A percentile compares a stretch with the other conserved stretches of the same genome.
Evolutionary conservation across 23 red algal genomes (phyloP).

Genomic region (Gracilaria domingensis): DNA sequence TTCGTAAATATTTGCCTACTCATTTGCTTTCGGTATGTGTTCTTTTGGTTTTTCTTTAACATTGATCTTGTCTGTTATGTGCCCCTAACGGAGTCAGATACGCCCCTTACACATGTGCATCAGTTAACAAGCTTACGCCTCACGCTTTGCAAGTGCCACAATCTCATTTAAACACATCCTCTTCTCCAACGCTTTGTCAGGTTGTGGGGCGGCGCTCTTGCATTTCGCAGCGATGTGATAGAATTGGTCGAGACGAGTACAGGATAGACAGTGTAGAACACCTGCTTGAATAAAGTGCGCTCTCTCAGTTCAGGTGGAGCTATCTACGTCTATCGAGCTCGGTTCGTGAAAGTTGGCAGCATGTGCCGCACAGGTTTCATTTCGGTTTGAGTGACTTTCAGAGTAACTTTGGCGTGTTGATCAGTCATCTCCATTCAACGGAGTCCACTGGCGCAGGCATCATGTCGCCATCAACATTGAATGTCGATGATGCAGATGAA

Average conservation of each 20-base stretch:
- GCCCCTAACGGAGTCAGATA: not conserved
- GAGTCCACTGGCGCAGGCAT: too few relatives aligned
- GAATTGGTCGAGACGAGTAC: not conserved
- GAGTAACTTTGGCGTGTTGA: too few relatives aligned
- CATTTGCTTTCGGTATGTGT: not conserved
- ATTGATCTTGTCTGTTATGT: not conserved
- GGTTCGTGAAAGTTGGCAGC: not conserved
- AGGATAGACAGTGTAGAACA: not conserved
- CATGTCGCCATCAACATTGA: too few relatives aligned
- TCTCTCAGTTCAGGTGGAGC: not conserved
- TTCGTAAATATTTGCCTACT: not conserved
- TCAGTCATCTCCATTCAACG: too few relatives aligned
- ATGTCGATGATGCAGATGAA: too few relatives aligned
- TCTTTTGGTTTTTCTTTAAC: not conserved
- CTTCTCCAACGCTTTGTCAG: not conserved
- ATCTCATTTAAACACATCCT: not conserved
- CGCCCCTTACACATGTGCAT: not conserved
- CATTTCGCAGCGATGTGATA: too few relatives aligned
- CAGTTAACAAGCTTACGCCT: not conserved
- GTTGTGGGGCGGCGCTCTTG: not conserved
- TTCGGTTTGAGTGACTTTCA: too few relatives aligned
- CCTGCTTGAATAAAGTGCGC: not conserved
- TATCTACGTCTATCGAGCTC: not conserved
- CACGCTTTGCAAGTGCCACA: not conserved
- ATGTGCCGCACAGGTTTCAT: too few relatives aligned